phyloP scores from a whole-genome alignment of 2,329 filamentous ascomycete genomes.

The Pseudocercospora macadamiae region DNA sequence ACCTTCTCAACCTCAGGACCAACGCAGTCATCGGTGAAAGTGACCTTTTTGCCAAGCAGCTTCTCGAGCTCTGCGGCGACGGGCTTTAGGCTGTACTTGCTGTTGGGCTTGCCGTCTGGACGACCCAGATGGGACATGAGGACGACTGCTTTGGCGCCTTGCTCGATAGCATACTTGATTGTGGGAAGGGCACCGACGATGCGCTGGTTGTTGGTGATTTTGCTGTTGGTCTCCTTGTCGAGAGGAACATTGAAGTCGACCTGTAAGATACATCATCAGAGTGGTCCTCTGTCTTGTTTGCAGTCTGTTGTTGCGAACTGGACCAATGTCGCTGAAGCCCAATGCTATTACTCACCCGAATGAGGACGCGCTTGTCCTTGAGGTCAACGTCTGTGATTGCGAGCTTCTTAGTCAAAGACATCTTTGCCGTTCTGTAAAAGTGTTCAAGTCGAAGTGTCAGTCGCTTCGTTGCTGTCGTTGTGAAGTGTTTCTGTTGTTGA shows the following conservation, averaged over 20 bases:
- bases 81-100: slow-evolving; percentile 93
- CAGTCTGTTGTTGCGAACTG: not conserved
- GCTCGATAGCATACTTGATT: slow-evolving; percentile 45
- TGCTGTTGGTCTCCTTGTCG: slow-evolving; percentile 73
- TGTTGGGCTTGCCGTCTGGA: slow-evolving; percentile 84
- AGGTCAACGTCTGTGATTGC: slow-evolving; percentile 95
- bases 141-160: slow-evolving; percentile 67
- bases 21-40: slow-evolving; percentile 87
- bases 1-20: slow-evolving; percentile 87
- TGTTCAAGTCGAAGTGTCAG: not conserved
- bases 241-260: slow-evolving; percentile 99
- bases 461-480: slow-evolving; percentile 4
- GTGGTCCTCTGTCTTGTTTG: slow-evolving; percentile 22
- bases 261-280: slow-evolving; percentile 49
- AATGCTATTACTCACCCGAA: slow-evolving; percentile 64
- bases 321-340: slow-evolving; percentile 2
- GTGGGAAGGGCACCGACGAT: slow-evolving; percentile 78
- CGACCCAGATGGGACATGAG: slow-evolving; percentile 99
- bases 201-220: slow-evolving; percentile 97
- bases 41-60: slow-evolving; percentile 78
- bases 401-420: slow-evolving; percentile 99
- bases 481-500: slow-evolving; percentile 6
- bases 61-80: slow-evolving; percentile 79
- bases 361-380: slow-evolving; percentile 97
- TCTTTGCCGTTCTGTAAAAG: slow-evolving; percentile 48